Base-by-base conservation (phyloP, 1,284 basidiomycete genomes). In the Kwoniella shivajii region DNA sequence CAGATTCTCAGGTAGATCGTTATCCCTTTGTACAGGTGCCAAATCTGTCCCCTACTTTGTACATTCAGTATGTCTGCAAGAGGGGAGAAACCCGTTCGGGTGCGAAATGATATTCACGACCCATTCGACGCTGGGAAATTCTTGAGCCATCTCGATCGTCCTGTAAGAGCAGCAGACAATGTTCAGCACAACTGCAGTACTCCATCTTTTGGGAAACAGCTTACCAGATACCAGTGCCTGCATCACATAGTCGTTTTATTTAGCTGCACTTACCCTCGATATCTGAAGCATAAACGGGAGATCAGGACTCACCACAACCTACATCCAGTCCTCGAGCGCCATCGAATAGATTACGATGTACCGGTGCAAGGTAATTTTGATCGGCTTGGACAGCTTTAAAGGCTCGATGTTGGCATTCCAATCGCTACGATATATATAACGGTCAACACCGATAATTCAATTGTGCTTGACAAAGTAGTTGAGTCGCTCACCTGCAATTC, bases 81-180 rank as follows among this genome's bases (percentile, higher is more conserved):
- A n/a, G 14, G 4, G 6, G 9, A 16, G 13, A 27, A 24, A n/a
- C n/a, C n/a, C n/a, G n/a, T n/a, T n/a, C n/a, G n/a, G n/a, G n/a
- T n/a, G n/a, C n/a, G n/a, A n/a, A n/a, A n/a, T 9, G 31, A 14
- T 11, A 57, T 56, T 4, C 27, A 62, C 60, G 9, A 55, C 47
- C 52, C 53, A 59, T 29, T 62, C 56, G n/a, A 52, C 56, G 1
- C 56, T 34, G 0, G 60, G 60, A 48, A 59, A 62, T 24, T 62
- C 60, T 18, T 47, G 37, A 2, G 60, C 60, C 60, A 62, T 62
- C 42, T 62, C 60, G 34, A 45, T 53, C 13, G 50, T 34, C 50
- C 50, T 51, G 11, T n/a, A n/a, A n/a, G n/a, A n/a, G n/a, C n/a
- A n/a, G n/a, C 2, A 13, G n/a, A 5, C 4, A 16, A 29, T 16